Evolutionary conservation across 148 eudicot species (phyloP), one percentile per base, ranked within the genome.

Genomic region (Silene latifolia): DNA sequence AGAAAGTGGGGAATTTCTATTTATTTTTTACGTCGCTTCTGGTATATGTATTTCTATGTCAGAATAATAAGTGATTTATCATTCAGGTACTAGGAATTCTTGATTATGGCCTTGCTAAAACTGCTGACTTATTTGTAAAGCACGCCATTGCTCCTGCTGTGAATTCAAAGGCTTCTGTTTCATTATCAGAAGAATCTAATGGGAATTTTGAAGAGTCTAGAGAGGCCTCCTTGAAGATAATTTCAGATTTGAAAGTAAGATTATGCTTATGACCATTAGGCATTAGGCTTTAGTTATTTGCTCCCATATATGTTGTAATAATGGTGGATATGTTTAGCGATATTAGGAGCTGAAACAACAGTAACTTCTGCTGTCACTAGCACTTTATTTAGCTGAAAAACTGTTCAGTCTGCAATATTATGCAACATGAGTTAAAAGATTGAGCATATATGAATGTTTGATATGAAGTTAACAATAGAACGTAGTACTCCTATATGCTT

Each of bases 21-120:
- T 48, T 20, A 10, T 20, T 5, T 69, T 21, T 59, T 59, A 7
- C 12, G 10, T 54, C 8, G 11, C 61, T 25, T 70, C 61, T 70
- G 21, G 24, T 27, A 24, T 68, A 46, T 46, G 23, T 21, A 24
- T 42, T 10, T 19, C 20, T 51, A 10, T 11, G 12, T 53, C 60
- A 24, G 11, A 51, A 70, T 70, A 53, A 12, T 48, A 15, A 47
- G 35, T 53, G 19, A 7, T 51, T 23, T 67, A 71, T 72, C 35
- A 24, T 62, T 74, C 81, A 93, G 98, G 93, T 87, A 71, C 79
- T 90, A 71, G 93, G 88, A 59, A 82, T 94, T 78, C 87, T 92
- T 71, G 86, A 90, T 81, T 92, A 84, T 80, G 98, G 97, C 58
- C 86, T 94, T 73, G 98, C 93, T 24, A 94, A 84, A 84, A 82